Percentiles rank a stretch among this genome's conserved stretches.
These are phyloP conservation scores for Themeda triandra DNA, from an alignment of 176 grass and related monocot species.

Conservation along the genomic window DNA sequence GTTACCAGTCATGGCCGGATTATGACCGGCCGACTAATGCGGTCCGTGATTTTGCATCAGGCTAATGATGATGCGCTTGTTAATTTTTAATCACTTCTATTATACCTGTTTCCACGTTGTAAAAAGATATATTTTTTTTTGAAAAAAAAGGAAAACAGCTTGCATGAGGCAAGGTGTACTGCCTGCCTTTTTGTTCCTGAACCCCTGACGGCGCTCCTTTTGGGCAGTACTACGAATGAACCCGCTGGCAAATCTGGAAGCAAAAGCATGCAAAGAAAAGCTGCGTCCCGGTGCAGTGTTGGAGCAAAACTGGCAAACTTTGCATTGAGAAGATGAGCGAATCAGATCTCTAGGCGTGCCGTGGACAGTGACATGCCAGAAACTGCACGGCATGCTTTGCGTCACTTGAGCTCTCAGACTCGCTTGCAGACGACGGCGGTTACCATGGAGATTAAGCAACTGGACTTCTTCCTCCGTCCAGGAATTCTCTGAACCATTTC, in stretches of 20 bases:
- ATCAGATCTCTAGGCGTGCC: slow-evolving; percentile 25
- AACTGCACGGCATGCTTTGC: slow-evolving; percentile 31
- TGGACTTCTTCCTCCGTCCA: not conserved
- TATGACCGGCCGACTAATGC: not conserved
- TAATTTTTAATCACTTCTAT: not conserved
- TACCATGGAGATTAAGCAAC: not conserved
- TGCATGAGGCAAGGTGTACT: not conserved
- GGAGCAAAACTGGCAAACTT: not conserved
- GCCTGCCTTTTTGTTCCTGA: not conserved
- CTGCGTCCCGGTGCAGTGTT: not conserved
- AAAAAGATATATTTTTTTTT: not conserved
- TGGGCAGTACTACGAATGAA: not conserved
- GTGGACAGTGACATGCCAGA: slow-evolving; percentile 18
- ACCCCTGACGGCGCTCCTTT: not conserved
- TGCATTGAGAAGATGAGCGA: not conserved
- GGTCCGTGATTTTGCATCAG: not conserved
- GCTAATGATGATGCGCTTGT: not conserved
- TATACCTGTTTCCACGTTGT: no score
- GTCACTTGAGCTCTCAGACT: not conserved
- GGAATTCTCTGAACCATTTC: not conserved
- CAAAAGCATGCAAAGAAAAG: not conserved
- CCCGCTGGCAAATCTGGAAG: not conserved
- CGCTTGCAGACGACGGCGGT: not conserved
- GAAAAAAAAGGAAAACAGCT: not conserved
- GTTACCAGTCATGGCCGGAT: no score